These are phyloP conservation scores for Candida insectalens DNA, from an alignment of 805 yeast species.

Conservation along the genomic window DNA sequence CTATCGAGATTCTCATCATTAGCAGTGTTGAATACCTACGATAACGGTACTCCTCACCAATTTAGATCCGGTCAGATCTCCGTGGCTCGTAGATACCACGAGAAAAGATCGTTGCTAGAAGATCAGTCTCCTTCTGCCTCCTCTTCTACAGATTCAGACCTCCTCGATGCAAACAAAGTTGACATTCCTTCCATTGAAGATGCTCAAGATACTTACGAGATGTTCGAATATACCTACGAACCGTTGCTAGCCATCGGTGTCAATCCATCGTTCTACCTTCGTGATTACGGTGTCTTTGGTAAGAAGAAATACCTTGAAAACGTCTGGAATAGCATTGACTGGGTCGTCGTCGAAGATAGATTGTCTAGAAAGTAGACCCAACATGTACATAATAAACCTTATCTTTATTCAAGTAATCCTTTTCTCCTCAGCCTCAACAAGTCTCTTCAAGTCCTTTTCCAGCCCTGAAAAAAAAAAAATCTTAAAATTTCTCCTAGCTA, in stretches of 20 bases:
- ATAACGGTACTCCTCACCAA: conserved; percentile 77
- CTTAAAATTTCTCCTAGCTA: background rate
- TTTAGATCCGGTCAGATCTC: conserved; percentile 41
- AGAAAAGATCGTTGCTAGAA: conserved; percentile 13
- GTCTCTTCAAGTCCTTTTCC: too few species aligned
- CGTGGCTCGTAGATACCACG: conserved; percentile 25
- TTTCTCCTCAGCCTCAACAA: background rate
- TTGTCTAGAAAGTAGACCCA: conserved; percentile 8
- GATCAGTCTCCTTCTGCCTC: conserved; percentile 6
- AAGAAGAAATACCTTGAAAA: conserved; percentile 62
- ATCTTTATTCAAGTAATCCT: background rate
- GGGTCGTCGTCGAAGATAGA: conserved; percentile 62
- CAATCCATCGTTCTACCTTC: conserved; percentile 58
- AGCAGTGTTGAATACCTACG: conserved; percentile 74
- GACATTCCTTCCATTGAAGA: conserved; percentile 27
- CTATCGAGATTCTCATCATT: conserved; percentile 26
- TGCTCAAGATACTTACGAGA: conserved; percentile 32
- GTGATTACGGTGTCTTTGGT: conserved; percentile 75
- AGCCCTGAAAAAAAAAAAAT: too few species aligned
- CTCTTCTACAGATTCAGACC: too few species aligned
- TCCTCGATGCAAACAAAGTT: conserved; percentile 8
- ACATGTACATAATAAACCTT: background rate
- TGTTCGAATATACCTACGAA: conserved; percentile 29
- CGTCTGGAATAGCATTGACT: conserved; percentile 71
- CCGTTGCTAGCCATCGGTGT: conserved; percentile 68